Base-by-base conservation (phyloP, 2,329 filamentous ascomycete genomes). In the Pseudogymnoascus sp. region DNA sequence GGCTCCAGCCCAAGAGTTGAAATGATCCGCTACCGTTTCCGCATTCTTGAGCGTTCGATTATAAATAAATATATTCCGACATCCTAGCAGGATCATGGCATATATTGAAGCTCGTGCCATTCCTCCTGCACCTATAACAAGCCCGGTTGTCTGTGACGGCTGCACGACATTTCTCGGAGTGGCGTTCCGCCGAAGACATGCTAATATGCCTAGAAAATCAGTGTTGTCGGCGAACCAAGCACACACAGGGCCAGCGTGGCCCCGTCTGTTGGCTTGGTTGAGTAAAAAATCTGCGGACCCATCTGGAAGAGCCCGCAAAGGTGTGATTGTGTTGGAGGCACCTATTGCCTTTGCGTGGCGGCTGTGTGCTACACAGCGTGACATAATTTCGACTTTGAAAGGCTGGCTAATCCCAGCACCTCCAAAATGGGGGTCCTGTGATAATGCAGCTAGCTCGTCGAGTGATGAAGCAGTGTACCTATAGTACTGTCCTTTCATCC, bases 101-200 rank as follows among this genome's bases (percentile, higher is more conserved):
- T 93, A 93, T 2, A 91, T 83, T 1, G 89, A 87, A 2, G 89
- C 88, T 65, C 90, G 81, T 7, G 88, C 89, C 89, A 93, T 93
- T 5, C 90, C 89, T 5, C 86, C 86, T 1, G 86, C 85, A 29
- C 86, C 86, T 31, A 88, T 81, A 21, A 88, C 80, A 12, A 88
- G 76, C 0, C 81, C 85, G 1, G 72, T 73, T 4, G 72, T 73
- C 60, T 71, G 73, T 2, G 71, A 73, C 18, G 82, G 77, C 2
- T 84, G 79, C 0, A 88, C 81, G 1, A 83, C 84, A 66, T 88
- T 88, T 3, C 88, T 86, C 0, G 89, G 89, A 0, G 89, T 91
- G 1, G 92, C 77, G 1, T 88, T 88, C 34, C 88, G 81, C 5
- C 86, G 82, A 45, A 93, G 83, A 12, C 51, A 57, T 57, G 51